Percentiles rank a stretch among this genome's conserved stretches.
Conservation (phyloP, 768 basidiomycete species). For the Russula emetica region DNA sequence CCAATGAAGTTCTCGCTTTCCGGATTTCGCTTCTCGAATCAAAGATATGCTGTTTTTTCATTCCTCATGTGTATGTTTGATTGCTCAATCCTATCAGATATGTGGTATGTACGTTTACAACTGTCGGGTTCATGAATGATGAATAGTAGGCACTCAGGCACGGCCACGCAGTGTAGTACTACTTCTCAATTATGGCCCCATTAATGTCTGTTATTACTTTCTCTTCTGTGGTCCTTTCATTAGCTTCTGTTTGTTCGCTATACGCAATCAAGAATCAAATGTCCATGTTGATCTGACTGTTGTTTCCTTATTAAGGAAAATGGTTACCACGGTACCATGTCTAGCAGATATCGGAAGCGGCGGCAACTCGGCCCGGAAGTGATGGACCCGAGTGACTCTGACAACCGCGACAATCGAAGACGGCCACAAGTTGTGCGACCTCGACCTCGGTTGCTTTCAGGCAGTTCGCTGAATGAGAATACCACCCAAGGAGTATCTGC, state of each 20-base stretch:
- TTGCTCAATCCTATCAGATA: conserved; percentile 27
- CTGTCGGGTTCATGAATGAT: not conserved
- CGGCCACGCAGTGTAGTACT: not conserved
- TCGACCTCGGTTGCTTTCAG: not conserved
- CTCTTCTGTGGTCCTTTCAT: not conserved
- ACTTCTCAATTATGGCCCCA: conserved; percentile 2
- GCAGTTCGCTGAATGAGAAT: not conserved
- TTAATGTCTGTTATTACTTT: not conserved
- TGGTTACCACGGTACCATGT: not conserved
- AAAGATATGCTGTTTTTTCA: not conserved
- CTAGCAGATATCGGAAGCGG: no score
- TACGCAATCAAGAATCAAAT: not conserved
- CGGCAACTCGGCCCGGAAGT: conserved; percentile 4
- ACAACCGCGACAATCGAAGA: conserved; percentile 3
- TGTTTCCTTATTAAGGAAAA: not conserved
- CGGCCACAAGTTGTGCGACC: conserved; percentile 3
- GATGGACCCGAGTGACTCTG: conserved; percentile 19
- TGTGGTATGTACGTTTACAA: conserved; percentile 11
- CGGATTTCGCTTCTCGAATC: not conserved
- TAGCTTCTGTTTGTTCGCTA: conserved; percentile 1
- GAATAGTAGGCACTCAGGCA: not conserved
- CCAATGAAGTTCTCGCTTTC: not conserved
- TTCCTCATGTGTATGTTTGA: conserved; percentile 8
- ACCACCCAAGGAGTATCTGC: not conserved
- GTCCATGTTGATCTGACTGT: not conserved